phyloP scores from a whole-genome alignment of 768 basidiomycete species.

The Tulasnella sp. region DNA sequence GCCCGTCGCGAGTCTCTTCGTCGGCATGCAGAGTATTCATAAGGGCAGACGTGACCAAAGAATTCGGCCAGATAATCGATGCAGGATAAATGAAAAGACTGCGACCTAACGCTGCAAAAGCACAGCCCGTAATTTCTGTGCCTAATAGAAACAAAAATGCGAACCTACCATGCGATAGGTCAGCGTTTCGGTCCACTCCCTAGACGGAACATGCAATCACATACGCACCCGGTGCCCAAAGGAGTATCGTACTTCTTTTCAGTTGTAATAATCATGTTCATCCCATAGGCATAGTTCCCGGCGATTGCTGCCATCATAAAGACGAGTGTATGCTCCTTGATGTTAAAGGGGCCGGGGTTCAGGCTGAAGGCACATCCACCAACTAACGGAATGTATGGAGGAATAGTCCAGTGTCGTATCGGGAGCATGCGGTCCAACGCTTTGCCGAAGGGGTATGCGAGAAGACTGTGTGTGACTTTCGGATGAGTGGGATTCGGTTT shows the following conservation, averaged over 20 bases:
- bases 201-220: not conserved
- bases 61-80: slow-evolving; percentile 98
- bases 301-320: slow-evolving; percentile 85
- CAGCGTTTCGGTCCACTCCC: not conserved
- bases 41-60: slow-evolving; percentile 89
- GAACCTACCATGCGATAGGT: slow-evolving; percentile 50
- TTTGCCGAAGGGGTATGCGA: slow-evolving; percentile 91
- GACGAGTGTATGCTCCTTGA: slow-evolving; percentile 91
- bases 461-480: slow-evolving; percentile 48
- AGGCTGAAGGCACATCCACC: slow-evolving; percentile 70
- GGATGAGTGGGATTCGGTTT: not conserved
- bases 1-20: slow-evolving; percentile 57
- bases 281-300: slow-evolving; percentile 56
- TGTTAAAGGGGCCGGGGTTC: slow-evolving; percentile 95
- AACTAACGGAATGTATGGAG: slow-evolving; percentile 50
- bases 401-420: slow-evolving; percentile 61
- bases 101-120: slow-evolving; percentile 85
- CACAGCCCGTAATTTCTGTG: slow-evolving; percentile 94
- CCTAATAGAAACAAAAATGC: slow-evolving; percentile 75
- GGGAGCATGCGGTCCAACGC: slow-evolving; percentile 79
- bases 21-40: slow-evolving; percentile 97
- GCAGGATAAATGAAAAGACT: slow-evolving; percentile 96
- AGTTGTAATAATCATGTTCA: slow-evolving; percentile 84
- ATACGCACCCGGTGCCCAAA: slow-evolving; percentile 62
- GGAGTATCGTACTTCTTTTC: slow-evolving; percentile 72